phyloP scores from a whole-genome alignment of 2,329 filamentous ascomycete genomes.

The Raffaelea albimanens region DNA sequence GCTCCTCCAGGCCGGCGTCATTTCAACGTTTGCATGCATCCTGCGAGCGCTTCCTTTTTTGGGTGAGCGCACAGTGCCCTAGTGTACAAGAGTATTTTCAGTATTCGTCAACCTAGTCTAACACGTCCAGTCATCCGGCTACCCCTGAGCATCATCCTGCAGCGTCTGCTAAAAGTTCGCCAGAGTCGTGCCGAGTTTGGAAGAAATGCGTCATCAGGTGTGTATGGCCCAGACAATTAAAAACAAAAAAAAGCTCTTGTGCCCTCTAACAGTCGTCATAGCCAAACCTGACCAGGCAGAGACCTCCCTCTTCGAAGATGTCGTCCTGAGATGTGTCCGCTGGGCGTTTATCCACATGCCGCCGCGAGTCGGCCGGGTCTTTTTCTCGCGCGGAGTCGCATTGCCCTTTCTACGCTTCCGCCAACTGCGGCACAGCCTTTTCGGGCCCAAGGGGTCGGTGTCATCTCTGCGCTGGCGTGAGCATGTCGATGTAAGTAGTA shows the following conservation, averaged over 20 bases:
- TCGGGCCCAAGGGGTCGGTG: slow-evolving; percentile 24
- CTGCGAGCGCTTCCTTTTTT: slow-evolving; percentile 61
- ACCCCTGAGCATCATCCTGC: slow-evolving; percentile 44
- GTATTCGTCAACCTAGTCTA: background rate
- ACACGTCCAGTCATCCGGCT: slow-evolving; percentile 42
- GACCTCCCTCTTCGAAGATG: slow-evolving; percentile 66
- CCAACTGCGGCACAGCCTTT: slow-evolving; percentile 62
- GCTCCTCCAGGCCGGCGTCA: slow-evolving; percentile 55
- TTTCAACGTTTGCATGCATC: slow-evolving; percentile 47
- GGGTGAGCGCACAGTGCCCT: slow-evolving; percentile 29
- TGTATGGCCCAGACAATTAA: too few relatives aligned
- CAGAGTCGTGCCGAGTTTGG: too few relatives aligned
- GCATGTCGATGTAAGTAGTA: slow-evolving; percentile 32
- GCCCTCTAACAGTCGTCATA: too few relatives aligned
- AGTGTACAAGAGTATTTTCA: slow-evolving; percentile 7
- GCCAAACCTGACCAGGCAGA: too few relatives aligned
- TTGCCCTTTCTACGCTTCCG: slow-evolving; percentile 68
- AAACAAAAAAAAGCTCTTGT: too few relatives aligned
- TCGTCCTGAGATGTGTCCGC: slow-evolving; percentile 67
- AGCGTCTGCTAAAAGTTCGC: slow-evolving; percentile 18
- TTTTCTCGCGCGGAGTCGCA: slow-evolving; percentile 66
- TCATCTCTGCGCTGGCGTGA: slow-evolving; percentile 57
- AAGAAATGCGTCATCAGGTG: too few relatives aligned
- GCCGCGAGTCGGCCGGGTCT: slow-evolving; percentile 59
- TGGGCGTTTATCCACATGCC: slow-evolving; percentile 69